A percentile compares a stretch with the other conserved stretches of the same genome.
Conservation (phyloP, 75 land plant species). For the Cryptomeria japonica region DNA sequence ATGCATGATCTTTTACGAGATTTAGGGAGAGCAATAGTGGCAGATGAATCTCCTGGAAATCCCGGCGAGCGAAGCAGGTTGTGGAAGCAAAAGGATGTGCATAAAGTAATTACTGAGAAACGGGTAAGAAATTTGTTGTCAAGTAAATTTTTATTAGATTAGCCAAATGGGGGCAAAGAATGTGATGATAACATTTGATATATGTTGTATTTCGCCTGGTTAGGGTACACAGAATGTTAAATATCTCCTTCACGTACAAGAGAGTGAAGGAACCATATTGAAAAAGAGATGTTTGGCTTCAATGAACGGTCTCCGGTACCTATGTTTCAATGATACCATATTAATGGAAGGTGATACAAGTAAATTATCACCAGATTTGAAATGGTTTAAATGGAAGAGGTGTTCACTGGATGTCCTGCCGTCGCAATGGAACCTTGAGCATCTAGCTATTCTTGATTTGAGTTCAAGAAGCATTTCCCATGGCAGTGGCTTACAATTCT, state of each 20-base stretch:
- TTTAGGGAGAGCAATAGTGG: neutral
- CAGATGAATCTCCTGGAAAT: neutral
- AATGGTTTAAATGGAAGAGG: neutral
- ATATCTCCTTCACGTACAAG: too few relatives aligned
- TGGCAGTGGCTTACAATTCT: neutral
- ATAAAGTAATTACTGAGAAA: neutral
- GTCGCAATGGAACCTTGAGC: neutral
- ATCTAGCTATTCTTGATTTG: neutral
- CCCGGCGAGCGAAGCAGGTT: neutral
- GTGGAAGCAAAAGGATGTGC: neutral
- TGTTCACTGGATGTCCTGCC: neutral
- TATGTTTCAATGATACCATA: neutral
- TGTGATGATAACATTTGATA: neutral
- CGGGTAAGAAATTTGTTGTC: neutral
- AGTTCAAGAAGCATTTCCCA: neutral
- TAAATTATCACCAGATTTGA: neutral
- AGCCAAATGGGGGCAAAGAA: neutral
- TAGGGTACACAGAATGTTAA: neutral
- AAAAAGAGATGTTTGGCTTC: neutral
- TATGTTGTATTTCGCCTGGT: neutral
- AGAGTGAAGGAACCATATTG: neutral
- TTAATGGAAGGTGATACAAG: neutral
- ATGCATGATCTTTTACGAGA: neutral
- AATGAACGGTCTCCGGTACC: neutral
- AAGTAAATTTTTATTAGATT: neutral